These are phyloP conservation scores for Drosera spatulata DNA, from an alignment of 179 eudicot species.

Conservation along the genomic window DNA sequence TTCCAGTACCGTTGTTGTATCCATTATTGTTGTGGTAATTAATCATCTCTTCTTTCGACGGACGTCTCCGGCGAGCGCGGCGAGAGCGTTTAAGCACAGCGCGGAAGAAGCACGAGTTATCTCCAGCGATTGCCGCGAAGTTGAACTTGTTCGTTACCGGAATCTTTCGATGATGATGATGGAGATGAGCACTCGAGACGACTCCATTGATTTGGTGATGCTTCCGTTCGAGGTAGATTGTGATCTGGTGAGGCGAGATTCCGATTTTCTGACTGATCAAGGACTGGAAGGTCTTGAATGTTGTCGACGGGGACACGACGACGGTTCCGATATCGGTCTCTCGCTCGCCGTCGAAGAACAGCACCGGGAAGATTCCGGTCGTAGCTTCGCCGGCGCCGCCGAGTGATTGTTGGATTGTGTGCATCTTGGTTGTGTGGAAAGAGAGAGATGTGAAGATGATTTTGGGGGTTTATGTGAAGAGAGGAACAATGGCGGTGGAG, in stretches of 20 bases:
- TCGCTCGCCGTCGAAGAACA: constrained; percentile 38
- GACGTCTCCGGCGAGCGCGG: constrained; percentile 4
- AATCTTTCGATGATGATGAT: not conserved
- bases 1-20: not conserved
- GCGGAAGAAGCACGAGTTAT: constrained; percentile 7
- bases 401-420: too few species aligned
- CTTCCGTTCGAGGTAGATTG: constrained; percentile 19
- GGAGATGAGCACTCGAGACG: not conserved
- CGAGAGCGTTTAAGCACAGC: constrained; percentile 9
- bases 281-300: constrained; percentile 30
- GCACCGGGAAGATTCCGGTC: constrained; percentile 24
- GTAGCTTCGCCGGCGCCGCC: not conserved
- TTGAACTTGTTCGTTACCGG: constrained; percentile 13
- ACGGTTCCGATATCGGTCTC: constrained; percentile 30
- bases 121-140: constrained; percentile 8
- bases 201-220: too few species aligned
- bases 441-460: too few species aligned
- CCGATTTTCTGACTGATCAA: constrained; percentile 33
- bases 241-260: constrained; percentile 38
- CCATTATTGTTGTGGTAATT: not conserved
- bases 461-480: too few species aligned
- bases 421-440: too few species aligned
- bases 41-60: not conserved
- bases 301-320: constrained; percentile 15
- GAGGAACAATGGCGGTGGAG: too few species aligned